These are phyloP conservation scores for Afroboletus lepidellus DNA, from an alignment of 1,284 basidiomycete genomes.

Conservation along the genomic window DNA sequence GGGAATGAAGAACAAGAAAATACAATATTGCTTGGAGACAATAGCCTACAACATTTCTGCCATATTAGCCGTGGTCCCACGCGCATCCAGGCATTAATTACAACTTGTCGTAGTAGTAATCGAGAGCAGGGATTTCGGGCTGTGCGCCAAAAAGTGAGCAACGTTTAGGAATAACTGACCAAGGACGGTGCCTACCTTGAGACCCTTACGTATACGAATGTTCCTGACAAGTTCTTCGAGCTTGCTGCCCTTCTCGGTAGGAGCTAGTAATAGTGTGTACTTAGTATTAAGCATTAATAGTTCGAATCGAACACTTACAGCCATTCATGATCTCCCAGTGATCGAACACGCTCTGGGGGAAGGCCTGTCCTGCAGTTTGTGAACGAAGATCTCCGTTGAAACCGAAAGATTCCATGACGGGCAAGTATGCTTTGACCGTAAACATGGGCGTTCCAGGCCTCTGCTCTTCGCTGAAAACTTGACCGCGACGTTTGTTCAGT, in stretches of 20 bases:
- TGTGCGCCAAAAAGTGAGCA: conserved; percentile 30
- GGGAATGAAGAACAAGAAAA: conserved; percentile 1
- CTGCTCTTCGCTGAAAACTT: conserved; percentile 98
- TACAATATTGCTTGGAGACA: conserved; percentile 14
- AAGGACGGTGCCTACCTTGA: conserved; percentile 59
- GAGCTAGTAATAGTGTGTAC: conserved; percentile 38
- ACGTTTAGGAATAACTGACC: background rate
- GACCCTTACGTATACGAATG: conserved; percentile 92
- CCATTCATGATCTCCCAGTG: conserved; percentile 88
- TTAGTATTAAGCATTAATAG: conserved; percentile 15
- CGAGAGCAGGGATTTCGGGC: conserved; percentile 84
- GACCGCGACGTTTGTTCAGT: conserved; percentile 97
- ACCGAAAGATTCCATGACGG: conserved; percentile 97
- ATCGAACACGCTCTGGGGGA: conserved; percentile 96
- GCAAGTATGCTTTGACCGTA: conserved; percentile 98
- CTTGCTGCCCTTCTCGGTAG: conserved; percentile 86
- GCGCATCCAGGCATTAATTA: conserved; percentile 29
- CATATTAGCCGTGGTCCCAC: conserved; percentile 9
- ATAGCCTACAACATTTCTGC: conserved; percentile 18
- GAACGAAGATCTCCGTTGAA: conserved; percentile 97
- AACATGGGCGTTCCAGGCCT: conserved; percentile 98
- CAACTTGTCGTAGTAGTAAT: conserved; percentile 91
- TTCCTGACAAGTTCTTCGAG: conserved; percentile 79
- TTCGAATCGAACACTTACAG: conserved; percentile 44
- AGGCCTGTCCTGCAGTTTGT: conserved; percentile 94